Conservation (phyloP, 805 yeast species). For the Debaryomyces maramus region DNA sequence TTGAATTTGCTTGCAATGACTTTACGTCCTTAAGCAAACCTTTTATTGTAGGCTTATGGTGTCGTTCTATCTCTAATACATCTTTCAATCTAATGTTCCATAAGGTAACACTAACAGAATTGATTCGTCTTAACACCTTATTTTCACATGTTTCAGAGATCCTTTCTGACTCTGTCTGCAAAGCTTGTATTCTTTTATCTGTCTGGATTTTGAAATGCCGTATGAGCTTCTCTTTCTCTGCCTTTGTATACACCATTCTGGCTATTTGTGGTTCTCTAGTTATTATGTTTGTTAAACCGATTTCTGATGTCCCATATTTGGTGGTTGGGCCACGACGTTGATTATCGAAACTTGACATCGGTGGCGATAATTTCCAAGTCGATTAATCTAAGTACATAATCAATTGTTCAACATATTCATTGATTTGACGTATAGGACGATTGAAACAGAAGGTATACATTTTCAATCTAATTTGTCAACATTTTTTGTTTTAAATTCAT, state of each 20-base stretch:
- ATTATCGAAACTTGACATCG: background rate
- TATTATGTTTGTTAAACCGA: no score
- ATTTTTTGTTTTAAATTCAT: background rate
- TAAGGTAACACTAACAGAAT: slow-evolving; percentile 47
- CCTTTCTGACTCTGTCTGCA: slow-evolving; percentile 26
- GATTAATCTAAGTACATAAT: background rate
- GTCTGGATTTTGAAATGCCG: slow-evolving; percentile 24
- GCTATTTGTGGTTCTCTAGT: no score
- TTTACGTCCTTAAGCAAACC: slow-evolving; percentile 27
- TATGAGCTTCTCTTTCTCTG: slow-evolving; percentile 40
- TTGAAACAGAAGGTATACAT: background rate
- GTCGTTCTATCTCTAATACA: slow-evolving; percentile 47
- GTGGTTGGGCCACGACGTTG: slow-evolving; percentile 1
- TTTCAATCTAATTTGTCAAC: background rate
- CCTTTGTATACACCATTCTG: slow-evolving; percentile 21
- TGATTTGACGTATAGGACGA: background rate
- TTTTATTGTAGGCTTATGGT: slow-evolving; percentile 30
- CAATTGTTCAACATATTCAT: background rate
- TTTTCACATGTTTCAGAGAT: slow-evolving; percentile 28
- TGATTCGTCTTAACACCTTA: slow-evolving; percentile 43
- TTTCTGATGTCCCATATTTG: slow-evolving; percentile 1
- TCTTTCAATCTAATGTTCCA: slow-evolving; percentile 50
- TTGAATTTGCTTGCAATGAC: slow-evolving; percentile 4
- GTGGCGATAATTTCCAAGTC: slow-evolving; percentile 1
- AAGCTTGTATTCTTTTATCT: slow-evolving; percentile 17